Evolutionary conservation across 305 asterid species (phyloP).

Genomic region (Solanum hybrid): DNA sequence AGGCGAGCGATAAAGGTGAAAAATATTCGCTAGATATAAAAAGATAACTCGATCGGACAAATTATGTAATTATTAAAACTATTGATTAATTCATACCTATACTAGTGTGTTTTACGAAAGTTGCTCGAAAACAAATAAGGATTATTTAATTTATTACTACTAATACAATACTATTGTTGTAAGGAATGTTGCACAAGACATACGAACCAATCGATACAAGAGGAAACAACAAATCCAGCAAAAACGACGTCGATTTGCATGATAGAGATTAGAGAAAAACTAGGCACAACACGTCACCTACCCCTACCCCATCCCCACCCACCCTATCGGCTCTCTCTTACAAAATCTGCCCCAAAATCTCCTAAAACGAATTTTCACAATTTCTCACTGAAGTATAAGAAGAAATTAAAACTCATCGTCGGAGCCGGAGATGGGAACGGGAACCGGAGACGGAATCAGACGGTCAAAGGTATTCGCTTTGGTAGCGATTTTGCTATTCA

Average conservation of each 20-base stretch:
- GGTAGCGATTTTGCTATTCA: conserved; percentile 28
- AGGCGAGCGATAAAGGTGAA: fast-evolving
- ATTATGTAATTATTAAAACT: neutral
- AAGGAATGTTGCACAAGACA: neutral
- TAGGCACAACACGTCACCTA: neutral
- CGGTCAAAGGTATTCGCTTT: conserved; percentile 26
- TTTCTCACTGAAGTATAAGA: neutral
- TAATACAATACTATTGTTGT: neutral
- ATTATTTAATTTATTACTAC: neutral
- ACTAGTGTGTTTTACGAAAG: neutral
- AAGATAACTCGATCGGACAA: neutral
- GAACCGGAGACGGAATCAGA: conserved; percentile 23
- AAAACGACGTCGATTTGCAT: neutral
- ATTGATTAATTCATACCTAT: neutral
- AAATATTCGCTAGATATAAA: neutral
- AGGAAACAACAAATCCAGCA: neutral
- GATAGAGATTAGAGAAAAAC: neutral
- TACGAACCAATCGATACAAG: neutral
- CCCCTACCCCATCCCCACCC: neutral
- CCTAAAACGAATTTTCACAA: neutral
- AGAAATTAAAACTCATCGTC: neutral
- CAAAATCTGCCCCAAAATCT: neutral
- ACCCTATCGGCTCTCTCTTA: neutral
- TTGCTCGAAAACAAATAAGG: neutral
- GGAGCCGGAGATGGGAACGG: conserved; percentile 9